A percentile compares a stretch with the other conserved stretches of the same genome.
phyloP scores from a whole-genome alignment of 2,329 filamentous ascomycete species.

The Trichoderma pleuroti region DNA sequence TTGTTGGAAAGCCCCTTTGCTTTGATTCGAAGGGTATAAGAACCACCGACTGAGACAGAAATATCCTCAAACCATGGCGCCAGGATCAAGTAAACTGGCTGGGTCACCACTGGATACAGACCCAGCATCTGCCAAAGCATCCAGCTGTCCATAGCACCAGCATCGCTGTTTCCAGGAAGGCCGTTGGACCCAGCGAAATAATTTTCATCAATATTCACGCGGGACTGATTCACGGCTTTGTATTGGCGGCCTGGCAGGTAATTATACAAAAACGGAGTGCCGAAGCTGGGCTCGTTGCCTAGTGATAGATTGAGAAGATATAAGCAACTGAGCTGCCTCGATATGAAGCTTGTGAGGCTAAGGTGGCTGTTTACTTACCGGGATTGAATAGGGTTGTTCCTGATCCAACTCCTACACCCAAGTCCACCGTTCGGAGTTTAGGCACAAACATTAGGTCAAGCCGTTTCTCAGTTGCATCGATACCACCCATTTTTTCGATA shows the following conservation, averaged over 20 bases:
- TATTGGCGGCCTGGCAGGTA: constrained; percentile 48
- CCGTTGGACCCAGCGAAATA: constrained; percentile 39
- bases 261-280: constrained; percentile 55
- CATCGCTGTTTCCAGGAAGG: constrained; percentile 57
- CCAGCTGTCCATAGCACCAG: constrained; percentile 58
- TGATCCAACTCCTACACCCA: constrained; percentile 16
- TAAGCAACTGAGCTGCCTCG: background rate
- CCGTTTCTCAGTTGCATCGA: constrained; percentile 47
- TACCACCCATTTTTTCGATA: constrained; percentile 51
- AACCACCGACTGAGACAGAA: constrained; percentile 45
- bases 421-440: constrained; percentile 45
- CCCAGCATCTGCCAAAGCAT: constrained; percentile 54
- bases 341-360: constrained; percentile 17
- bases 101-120: constrained; percentile 54
- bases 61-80: constrained; percentile 48
- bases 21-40: constrained; percentile 35
- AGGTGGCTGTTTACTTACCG: constrained; percentile 35
- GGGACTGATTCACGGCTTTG: constrained; percentile 47
- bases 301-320: constrained; percentile 23
- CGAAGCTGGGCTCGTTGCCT: constrained; percentile 56
- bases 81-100: constrained; percentile 53
- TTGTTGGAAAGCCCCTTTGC: constrained; percentile 41
- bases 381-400: constrained; percentile 25
- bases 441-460: constrained; percentile 36
- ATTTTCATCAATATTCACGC: constrained; percentile 45